Evolutionary conservation across 1,139 yeast species (phyloP), one percentile per base, ranked within the genome.

Genomic region (Zygoascus hellenicus): DNA sequence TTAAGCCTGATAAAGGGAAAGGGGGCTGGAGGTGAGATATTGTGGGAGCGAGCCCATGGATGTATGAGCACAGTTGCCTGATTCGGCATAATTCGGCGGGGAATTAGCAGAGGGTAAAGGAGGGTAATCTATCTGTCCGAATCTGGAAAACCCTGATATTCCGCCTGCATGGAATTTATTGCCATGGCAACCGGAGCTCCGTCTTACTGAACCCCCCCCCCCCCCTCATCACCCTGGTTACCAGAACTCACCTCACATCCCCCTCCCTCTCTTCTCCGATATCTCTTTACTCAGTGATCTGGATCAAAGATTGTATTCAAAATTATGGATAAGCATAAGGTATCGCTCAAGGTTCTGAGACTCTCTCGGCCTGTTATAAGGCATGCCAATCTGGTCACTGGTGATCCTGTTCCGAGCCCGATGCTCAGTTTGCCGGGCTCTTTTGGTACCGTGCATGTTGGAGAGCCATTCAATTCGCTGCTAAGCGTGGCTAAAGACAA

Each of bases 381-480:
- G 30, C 52, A 47, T 36, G 31, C 53, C 5, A 57, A 54, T 38
- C 30, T 44, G 9, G 31, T 44, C 17, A 32, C 40, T 41, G 34
- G 40, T 2, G 38, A 37, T 22, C 37, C 48, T 28, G 42, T 43
- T 9, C 43, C 42, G 14, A 49, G 56, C 7, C 47, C 53, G 0
- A 46, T 53, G 9, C 42, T 59, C 33, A 49, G 55, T 17, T 49
- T 60, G 16, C 59, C 64, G 1, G 47, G 58, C 11, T 47, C 57
- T 13, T 59, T 58, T 45, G 64, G 63, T n/a, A 52, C 54, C 15
- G 58, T 60, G 13, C 59, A 59, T 45, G 63, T 61, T 3, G 65
- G 65, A n/a, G 65, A 62, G 43, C 57, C 54, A 31, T 59, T 62
- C 43, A 48, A 54, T 5, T 58, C 61, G 45, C 51, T 62, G 43